phyloP scores from a whole-genome alignment of 805 yeast species.

The Metschnikowia cubensis region DNA sequence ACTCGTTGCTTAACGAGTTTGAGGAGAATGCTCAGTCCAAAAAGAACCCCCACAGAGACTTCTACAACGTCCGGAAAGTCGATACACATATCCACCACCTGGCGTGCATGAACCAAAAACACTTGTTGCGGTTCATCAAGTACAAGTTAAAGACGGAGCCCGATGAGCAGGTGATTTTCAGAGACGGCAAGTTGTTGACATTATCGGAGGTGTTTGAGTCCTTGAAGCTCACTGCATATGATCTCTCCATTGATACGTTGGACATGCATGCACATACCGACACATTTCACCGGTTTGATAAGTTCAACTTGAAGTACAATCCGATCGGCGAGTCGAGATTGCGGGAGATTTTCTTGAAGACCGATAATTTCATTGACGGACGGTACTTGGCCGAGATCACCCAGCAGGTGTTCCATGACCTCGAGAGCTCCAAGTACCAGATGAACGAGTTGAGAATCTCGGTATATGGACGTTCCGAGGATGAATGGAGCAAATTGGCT shows the following conservation, averaged over 20 bases:
- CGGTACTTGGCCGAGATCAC: constrained; percentile 90
- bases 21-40: constrained; percentile 89
- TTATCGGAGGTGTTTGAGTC: constrained; percentile 89
- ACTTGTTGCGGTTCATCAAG: constrained; percentile 87
- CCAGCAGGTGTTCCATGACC: constrained; percentile 87
- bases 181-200: constrained; percentile 88
- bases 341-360: constrained; percentile 92
- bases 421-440: constrained; percentile 93
- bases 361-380: constrained; percentile 90
- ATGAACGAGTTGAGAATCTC: constrained; percentile 97
- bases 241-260: constrained; percentile 89
- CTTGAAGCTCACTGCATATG: constrained; percentile 87
- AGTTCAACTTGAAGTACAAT: constrained; percentile 93
- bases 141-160: constrained; percentile 86
- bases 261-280: constrained; percentile 99
- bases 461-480: constrained; percentile 80
- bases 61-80: constrained; percentile 92
- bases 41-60: constrained; percentile 94
- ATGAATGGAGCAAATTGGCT: constrained; percentile 96
- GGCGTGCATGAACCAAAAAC: constrained; percentile 99
- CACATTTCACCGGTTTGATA: constrained; percentile 96
- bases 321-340: constrained; percentile 98
- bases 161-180: constrained; percentile 83
- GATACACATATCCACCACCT: constrained; percentile 99
- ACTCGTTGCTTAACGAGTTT: constrained; percentile 81